phyloP scores from a whole-genome alignment of 2,329 filamentous ascomycete species.

The Phyllosticta ampelicida region DNA sequence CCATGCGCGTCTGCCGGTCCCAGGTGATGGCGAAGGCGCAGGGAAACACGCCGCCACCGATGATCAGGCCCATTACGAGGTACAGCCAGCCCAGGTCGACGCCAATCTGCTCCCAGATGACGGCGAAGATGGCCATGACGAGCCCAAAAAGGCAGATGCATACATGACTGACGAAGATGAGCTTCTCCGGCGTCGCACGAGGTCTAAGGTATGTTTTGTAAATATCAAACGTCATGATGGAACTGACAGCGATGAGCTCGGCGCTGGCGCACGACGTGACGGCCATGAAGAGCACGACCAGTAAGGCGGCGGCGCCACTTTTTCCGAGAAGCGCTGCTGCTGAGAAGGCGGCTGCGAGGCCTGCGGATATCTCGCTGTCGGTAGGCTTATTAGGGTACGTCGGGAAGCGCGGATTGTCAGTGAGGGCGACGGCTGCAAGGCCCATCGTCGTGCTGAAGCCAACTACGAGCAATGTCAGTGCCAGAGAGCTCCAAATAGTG shows the following conservation, averaged over 20 bases:
- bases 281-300: conserved; percentile 31
- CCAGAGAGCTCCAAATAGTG: background rate
- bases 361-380: conserved; percentile 25
- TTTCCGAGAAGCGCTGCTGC: conserved; percentile 30
- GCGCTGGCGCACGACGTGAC: conserved; percentile 40
- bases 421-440: conserved; percentile 38
- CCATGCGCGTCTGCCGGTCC: conserved; percentile 38
- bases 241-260: conserved; percentile 44
- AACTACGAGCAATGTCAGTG: conserved; percentile 27
- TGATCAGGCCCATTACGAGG: conserved; percentile 45
- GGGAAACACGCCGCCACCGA: conserved; percentile 44
- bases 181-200: conserved; percentile 35
- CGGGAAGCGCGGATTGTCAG: conserved; percentile 40
- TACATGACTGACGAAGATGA: conserved; percentile 43
- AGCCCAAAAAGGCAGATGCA: conserved; percentile 44
- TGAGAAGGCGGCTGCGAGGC: conserved; percentile 29
- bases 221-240: conserved; percentile 45
- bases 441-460: conserved; percentile 42
- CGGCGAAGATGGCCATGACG: conserved; percentile 42
- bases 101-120: conserved; percentile 39
- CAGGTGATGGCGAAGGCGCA: conserved; percentile 44
- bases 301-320: conserved; percentile 24
- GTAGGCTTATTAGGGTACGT: conserved; percentile 36
- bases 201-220: conserved; percentile 42
- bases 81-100: conserved; percentile 45